Evolutionary conservation across 192 early-diverging fungal species (phyloP).

Genomic region (Rhizoclosmatium sp.): DNA sequence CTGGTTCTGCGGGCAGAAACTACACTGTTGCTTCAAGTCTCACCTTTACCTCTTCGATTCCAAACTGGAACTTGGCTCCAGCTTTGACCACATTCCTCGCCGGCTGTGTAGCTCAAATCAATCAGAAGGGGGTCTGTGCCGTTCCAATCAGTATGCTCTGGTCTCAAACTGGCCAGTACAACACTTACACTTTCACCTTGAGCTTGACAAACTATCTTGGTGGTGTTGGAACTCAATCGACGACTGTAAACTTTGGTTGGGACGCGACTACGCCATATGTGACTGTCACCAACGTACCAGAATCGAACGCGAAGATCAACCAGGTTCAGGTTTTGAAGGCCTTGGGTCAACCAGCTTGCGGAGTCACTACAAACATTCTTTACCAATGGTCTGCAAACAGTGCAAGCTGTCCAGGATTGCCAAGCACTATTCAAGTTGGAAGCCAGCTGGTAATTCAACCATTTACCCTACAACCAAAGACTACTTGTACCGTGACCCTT

Average conservation of each 20-base stretch:
- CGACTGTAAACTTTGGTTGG: not conserved
- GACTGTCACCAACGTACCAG: constrained; percentile 13
- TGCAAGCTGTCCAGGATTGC: constrained; percentile 25
- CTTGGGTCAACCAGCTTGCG: constrained; percentile 5
- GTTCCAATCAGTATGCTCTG: constrained; percentile 16
- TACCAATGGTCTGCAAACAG: constrained; percentile 19
- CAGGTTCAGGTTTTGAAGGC: constrained; percentile 24
- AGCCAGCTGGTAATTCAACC: constrained; percentile 29
- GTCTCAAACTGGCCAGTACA: not conserved
- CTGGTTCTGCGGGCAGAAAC: constrained; percentile 36
- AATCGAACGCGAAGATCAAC: constrained; percentile 18
- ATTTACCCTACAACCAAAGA: constrained; percentile 7
- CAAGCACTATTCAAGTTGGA: not conserved
- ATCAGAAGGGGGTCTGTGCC: constrained; percentile 7
- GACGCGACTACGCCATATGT: constrained; percentile 18
- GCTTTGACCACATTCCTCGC: constrained; percentile 9
- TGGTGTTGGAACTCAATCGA: not conserved
- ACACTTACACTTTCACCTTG: constrained; percentile 27
- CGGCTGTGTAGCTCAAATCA: constrained; percentile 3
- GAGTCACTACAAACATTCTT: not conserved
- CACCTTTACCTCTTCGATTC: not conserved
- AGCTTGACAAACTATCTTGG: constrained; percentile 30
- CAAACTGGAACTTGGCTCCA: not conserved
- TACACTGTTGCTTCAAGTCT: constrained; percentile 4
- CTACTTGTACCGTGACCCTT: constrained; percentile 17